Base-by-base conservation (phyloP, 345 rosid species). In the Psidium guajava region DNA sequence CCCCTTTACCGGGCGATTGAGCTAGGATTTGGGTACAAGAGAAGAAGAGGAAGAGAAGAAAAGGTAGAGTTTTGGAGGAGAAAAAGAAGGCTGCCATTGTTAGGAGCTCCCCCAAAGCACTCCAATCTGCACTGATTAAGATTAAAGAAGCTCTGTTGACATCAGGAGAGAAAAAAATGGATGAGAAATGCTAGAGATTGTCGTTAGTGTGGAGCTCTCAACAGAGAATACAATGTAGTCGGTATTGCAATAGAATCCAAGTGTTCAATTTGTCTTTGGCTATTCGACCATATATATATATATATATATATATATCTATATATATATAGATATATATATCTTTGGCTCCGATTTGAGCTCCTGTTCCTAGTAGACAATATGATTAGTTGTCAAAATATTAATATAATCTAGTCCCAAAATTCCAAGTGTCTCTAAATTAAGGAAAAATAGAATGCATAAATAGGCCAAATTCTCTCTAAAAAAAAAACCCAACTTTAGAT, bases 1-100 rank as follows among this genome's bases (percentile, higher is more conserved):
- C 73, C 44, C 87, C 91, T 14, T 82, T 59, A 49, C 56, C 36
- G 28, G 83, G 83, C 54, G 86, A 54, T 61, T 91, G 91, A 75
- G 93, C 90, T 15, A 61, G 77, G 80, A 86, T 83, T 28, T 83
- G n/a, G 25, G 69, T 40, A 49, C 44, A 5, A 5, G 52, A 24
- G n/a, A 54, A 87, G 85, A 84, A 51, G 82, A 54, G 58, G 80
- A 88, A 27, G 80, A 91, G 82, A 69, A 69, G 44, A 64, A 64
- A 18, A 69, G 77, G 77, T 32, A 47, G 2, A 6, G 32, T 47
- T 81, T 81, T 47, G 73, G 88, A 44, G 82, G 56, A 27, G n/a
- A 57, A 81, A 27, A 83, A 53, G 82, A 86, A 81, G 83, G 86
- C 57, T 25, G 89, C 89, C 96, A 92, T 91, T 82, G 89, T 54